phyloP scores from a whole-genome alignment of 768 basidiomycete species.

The Amanita thiersii region DNA sequence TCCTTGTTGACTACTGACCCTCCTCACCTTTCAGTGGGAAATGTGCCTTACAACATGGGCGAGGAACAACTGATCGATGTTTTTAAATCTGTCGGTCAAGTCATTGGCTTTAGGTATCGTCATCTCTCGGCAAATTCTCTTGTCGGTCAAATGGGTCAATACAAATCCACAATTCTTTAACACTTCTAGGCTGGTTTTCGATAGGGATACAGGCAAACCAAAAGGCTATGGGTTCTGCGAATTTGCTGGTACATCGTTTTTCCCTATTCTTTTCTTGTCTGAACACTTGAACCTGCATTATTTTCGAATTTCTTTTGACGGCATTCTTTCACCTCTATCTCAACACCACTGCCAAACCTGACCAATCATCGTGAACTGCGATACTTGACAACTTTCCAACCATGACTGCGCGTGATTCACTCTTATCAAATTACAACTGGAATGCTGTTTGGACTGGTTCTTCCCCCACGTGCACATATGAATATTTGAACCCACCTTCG shows the following conservation, averaged over 20 bases:
- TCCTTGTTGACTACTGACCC: not conserved
- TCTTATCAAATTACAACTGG: no score
- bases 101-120: conserved; percentile 76
- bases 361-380: no score
- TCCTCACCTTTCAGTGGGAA: conserved; percentile 48
- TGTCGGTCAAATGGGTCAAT: conserved; percentile 1
- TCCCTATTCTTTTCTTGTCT: conserved; percentile 22
- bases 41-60: conserved; percentile 87
- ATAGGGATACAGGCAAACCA: conserved; percentile 90
- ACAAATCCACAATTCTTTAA: conserved; percentile 9
- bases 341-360: not conserved
- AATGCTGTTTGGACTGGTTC: no score
- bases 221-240: conserved; percentile 93
- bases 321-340: not conserved
- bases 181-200: conserved; percentile 66
- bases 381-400: no score
- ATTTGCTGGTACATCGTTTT: conserved; percentile 77
- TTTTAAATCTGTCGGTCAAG: conserved; percentile 84
- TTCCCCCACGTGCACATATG: no score
- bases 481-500: conserved; percentile 2
- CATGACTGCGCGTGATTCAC: no score
- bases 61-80: conserved; percentile 85
- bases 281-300: conserved; percentile 22
- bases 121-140: conserved; percentile 6
- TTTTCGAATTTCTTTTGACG: conserved; percentile 25